phyloP scores from a whole-genome alignment of 1,284 basidiomycete genomes.

The Flammula alnicola region DNA sequence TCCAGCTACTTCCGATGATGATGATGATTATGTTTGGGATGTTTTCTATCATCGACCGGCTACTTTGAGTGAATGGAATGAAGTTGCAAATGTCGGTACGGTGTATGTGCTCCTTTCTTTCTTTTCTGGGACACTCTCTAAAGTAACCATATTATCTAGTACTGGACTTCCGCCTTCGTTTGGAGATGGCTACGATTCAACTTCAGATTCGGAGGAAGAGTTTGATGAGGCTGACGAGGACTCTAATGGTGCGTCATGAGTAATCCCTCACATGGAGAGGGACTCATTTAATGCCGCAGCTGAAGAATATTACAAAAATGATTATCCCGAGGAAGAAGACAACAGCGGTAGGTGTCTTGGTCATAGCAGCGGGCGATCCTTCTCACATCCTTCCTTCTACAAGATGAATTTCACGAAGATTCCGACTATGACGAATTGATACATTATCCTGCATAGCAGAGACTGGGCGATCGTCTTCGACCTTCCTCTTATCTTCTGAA shows the following conservation, averaged over 20 bases:
- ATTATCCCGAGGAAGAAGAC: constrained; percentile 81
- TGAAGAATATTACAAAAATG: constrained; percentile 81
- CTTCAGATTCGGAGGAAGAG: constrained; percentile 65
- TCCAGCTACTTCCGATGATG: constrained; percentile 11
- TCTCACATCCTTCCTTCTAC: neutral
- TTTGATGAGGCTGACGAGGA: constrained; percentile 78
- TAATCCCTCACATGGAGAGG: no score
- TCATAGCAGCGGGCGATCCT: neutral
- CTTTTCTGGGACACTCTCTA: neutral
- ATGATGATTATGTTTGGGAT: constrained; percentile 77
- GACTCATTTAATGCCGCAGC: constrained; percentile 49
- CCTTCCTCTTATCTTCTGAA: no score
- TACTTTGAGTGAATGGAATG: constrained; percentile 60
- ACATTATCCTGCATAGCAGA: no score
- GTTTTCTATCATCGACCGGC: constrained; percentile 74
- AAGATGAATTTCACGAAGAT: constrained; percentile 50
- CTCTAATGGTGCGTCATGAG: constrained; percentile 77
- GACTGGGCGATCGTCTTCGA: no score
- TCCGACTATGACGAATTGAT: constrained; percentile 45
- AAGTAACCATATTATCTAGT: constrained; percentile 38
- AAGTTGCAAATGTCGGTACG: constrained; percentile 63
- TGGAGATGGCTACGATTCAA: constrained; percentile 53
- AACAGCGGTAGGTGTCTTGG: constrained; percentile 46
- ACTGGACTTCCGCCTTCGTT: constrained; percentile 63
- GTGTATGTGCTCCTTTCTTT: constrained; percentile 47